Evolutionary conservation across 257 asterid species (phyloP).

Genomic region (Solanum infundibuliforme): DNA sequence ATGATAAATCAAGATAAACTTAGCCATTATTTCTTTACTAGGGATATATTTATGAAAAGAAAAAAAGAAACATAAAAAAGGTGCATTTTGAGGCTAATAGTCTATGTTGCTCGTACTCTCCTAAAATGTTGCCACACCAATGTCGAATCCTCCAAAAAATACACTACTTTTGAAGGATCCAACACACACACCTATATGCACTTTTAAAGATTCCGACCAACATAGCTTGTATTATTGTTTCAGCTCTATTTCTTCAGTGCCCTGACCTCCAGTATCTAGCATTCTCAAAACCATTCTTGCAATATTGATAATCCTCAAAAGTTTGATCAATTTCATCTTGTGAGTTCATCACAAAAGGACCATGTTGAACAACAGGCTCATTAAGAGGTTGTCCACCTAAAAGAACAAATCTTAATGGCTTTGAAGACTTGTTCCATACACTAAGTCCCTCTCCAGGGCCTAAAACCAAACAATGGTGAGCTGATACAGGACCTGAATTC

Average conservation of each 20-base stretch:
- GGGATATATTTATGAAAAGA: neutral
- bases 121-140: neutral
- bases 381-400: conserved; percentile 75
- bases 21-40: neutral
- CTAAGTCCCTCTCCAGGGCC: conserved; percentile 85
- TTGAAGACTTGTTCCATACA: conserved; percentile 62
- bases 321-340: conserved; percentile 72
- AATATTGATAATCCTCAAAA: conserved; percentile 62
- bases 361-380: conserved; percentile 80
- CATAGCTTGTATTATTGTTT: neutral
- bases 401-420: conserved; percentile 52
- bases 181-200: neutral
- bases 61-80: neutral
- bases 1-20: conserved; percentile 14
- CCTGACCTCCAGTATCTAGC: conserved; percentile 67
- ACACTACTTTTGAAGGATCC: neutral
- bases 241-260: neutral
- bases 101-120: neutral
- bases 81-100: neutral
- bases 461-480: conserved; percentile 69
- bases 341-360: conserved; percentile 97
- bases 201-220: neutral
- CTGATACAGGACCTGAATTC: conserved; percentile 26
- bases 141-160: neutral
- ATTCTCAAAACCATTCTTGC: conserved; percentile 81